Evolutionary conservation across 2,329 filamentous ascomycete species (phyloP), one percentile per base, ranked within the genome.

Genomic region (Fusarium torulosum): DNA sequence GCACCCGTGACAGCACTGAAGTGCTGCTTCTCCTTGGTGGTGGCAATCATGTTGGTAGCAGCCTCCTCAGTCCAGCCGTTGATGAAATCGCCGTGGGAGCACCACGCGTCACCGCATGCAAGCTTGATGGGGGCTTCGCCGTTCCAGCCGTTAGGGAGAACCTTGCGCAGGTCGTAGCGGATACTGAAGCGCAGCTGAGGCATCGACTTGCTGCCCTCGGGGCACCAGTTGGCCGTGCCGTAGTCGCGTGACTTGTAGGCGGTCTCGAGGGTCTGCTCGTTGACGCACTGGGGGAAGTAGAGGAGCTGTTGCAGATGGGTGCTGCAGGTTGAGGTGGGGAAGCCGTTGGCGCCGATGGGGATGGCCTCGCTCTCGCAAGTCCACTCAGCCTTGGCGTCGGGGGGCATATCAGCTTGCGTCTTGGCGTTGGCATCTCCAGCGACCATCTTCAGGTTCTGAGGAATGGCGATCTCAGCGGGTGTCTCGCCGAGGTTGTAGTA

Each of bases 81-180:
- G 71, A 84, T 81, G 51, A 84, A 83, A 66, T 84, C 82, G 5
- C 82, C 81, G 65, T 84, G 82, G 4, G 74, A 75, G 75, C 79
- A 80, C 68, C 75, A 83, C 0, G 78, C 77, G n/a, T 71, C 67
- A 1, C 79, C 80, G 56, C 77, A 82, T 0, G 82, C 76, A 1
- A 83, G 76, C 74, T 82, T 78, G 21, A 83, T 66, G 1, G 82
- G 82, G 1, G 81, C 77, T 0, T 72, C 74, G 41, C 82, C 81
- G 35, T 62, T 75, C 82, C 82, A 84, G 20, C 82, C 81, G 42
- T 79, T 73, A 4, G 82, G 80, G 6, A 84, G 68, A 1, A 72
- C 74, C 44, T 78, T 79, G 55, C 80, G 78, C 7, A 82, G 71
- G 56, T 84, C 82, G 70, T 82, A 84, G 40, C 82, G 79, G 60